phyloP scores from a whole-genome alignment of 2,329 filamentous ascomycete genomes.

The Gnomoniopsis sp. region DNA sequence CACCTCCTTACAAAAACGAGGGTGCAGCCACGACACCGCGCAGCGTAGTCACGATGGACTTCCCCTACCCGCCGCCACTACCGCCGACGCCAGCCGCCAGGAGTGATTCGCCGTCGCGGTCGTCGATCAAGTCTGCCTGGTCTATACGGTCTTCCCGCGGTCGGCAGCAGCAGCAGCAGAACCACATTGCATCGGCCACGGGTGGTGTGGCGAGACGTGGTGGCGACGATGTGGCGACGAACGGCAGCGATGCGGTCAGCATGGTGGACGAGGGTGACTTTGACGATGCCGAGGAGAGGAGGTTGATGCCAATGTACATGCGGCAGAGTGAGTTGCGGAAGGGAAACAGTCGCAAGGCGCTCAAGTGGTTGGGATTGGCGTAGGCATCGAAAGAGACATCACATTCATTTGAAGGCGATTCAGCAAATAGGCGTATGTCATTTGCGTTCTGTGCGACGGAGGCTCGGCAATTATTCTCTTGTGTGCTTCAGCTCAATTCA shows the following conservation, averaged over 20 bases:
- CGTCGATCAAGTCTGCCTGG: too few relatives aligned
- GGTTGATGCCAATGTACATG: constrained; percentile 26
- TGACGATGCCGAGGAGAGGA: constrained; percentile 22
- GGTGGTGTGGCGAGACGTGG: background rate
- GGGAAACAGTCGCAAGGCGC: constrained; percentile 29
- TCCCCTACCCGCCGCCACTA: constrained; percentile 5
- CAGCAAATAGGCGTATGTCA: background rate
- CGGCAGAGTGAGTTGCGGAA: constrained; percentile 16
- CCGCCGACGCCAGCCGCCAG: background rate
- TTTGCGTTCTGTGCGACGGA: too few relatives aligned
- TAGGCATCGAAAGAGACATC: background rate
- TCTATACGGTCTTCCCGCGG: too few relatives aligned
- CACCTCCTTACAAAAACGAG: background rate
- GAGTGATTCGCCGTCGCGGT: background rate
- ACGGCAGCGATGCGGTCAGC: constrained; percentile 10
- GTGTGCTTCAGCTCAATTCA: too few relatives aligned
- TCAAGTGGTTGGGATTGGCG: constrained; percentile 33
- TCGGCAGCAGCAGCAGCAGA: background rate
- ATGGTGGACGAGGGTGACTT: constrained; percentile 18
- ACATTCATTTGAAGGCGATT: background rate
- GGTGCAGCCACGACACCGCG: constrained; percentile 2
- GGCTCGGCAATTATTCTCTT: too few relatives aligned
- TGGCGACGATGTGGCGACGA: constrained; percentile 3
- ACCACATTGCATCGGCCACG: background rate
- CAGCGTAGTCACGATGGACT: background rate